Conservation (phyloP, 345 rosid genomes). For the Moringa oleifera region DNA sequence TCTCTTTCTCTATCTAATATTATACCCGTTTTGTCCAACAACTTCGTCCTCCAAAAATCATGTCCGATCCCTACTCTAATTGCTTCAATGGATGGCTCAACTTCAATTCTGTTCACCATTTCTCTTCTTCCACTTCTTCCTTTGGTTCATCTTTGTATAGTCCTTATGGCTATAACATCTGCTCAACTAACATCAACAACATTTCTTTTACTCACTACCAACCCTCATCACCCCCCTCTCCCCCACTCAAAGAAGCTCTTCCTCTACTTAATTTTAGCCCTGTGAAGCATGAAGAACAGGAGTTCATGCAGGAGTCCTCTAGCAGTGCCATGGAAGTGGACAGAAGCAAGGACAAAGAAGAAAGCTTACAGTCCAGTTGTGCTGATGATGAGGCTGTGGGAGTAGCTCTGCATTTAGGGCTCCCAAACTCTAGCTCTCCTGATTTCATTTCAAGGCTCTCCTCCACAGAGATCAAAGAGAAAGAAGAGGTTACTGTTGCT, state of each 20-base stretch:
- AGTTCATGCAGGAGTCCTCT: too few relatives aligned
- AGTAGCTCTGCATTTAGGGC: slow-evolving; percentile 87
- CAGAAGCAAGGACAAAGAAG: slow-evolving; percentile 29
- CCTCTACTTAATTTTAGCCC: slow-evolving; percentile 86
- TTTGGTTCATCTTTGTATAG: slow-evolving; percentile 23
- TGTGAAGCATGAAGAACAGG: slow-evolving; percentile 36
- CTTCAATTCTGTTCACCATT: slow-evolving; percentile 31
- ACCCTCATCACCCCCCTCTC: slow-evolving; percentile 43
- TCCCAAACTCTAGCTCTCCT: slow-evolving; percentile 54
- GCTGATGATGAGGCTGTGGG: slow-evolving; percentile 38
- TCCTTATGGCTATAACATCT: slow-evolving; percentile 23
- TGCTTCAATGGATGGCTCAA: slow-evolving; percentile 48
- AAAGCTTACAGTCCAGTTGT: slow-evolving; percentile 14
- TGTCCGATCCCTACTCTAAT: slow-evolving; percentile 62
- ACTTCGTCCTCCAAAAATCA: slow-evolving; percentile 27
- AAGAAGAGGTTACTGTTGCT: slow-evolving; percentile 37
- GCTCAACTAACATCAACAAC: slow-evolving; percentile 19
- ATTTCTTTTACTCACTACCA: slow-evolving; percentile 16
- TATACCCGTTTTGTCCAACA: slow-evolving; percentile 19
- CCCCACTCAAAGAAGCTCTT: slow-evolving; percentile 81
- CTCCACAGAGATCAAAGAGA: slow-evolving; percentile 25
- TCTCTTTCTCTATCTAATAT: slow-evolving; percentile 19
- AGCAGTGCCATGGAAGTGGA: slow-evolving; percentile 43
- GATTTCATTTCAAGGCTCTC: slow-evolving; percentile 34
- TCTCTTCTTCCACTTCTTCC: slow-evolving; percentile 35